Percentiles rank a stretch among this genome's conserved stretches.
phyloP scores from a whole-genome alignment of 306 rosid genomes.

The Cucumis hystrix region DNA sequence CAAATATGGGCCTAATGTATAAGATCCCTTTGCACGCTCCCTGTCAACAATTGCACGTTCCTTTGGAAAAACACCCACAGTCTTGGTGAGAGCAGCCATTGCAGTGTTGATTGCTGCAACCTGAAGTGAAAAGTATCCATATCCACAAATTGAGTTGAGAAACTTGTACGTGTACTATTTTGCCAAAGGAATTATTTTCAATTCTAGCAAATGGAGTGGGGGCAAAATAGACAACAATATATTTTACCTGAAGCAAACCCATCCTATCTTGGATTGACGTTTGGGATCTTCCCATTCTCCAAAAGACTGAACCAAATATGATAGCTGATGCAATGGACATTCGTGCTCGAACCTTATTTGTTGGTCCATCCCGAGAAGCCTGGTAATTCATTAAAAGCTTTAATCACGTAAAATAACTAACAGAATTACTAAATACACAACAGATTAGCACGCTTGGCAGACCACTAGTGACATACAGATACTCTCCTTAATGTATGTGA shows the following conservation, averaged over 20 bases:
- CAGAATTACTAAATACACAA: conserved; percentile 10
- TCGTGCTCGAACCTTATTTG: conserved; percentile 84
- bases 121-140: conserved; percentile 29
- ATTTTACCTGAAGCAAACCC: conserved; percentile 94
- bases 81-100: conserved; percentile 97
- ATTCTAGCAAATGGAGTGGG: background rate
- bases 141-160: background rate
- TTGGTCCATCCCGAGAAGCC: conserved; percentile 92
- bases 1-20: conserved; percentile 79
- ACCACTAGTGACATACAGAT: background rate
- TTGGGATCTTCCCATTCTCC: conserved; percentile 94
- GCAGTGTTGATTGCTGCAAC: conserved; percentile 97
- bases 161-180: background rate
- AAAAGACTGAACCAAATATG: conserved; percentile 87
- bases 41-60: conserved; percentile 86
- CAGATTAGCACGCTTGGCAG: background rate
- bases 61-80: conserved; percentile 75
- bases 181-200: background rate
- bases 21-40: conserved; percentile 81
- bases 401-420: conserved; percentile 18
- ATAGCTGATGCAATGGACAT: conserved; percentile 87
- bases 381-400: conserved; percentile 16
- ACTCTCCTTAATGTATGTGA: background rate
- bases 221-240: conserved; percentile 4
- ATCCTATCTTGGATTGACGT: conserved; percentile 95